phyloP scores from a whole-genome alignment of 2,329 filamentous ascomycete genomes.

The Aspergillus pseudonomiae region DNA sequence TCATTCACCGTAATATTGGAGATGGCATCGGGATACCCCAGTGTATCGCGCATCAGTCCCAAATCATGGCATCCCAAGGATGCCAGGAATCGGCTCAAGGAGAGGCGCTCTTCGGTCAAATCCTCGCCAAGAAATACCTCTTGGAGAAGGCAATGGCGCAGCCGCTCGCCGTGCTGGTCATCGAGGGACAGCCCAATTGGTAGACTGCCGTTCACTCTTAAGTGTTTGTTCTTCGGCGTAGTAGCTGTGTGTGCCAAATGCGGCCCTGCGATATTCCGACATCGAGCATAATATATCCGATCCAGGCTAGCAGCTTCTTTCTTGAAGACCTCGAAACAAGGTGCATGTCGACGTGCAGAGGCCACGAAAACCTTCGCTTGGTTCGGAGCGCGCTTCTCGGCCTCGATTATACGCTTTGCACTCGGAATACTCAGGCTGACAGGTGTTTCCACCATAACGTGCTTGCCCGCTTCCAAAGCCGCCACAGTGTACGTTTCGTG shows the following conservation, averaged over 20 bases:
- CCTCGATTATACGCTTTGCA: conserved; percentile 52
- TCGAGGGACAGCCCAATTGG: background rate
- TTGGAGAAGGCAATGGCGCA: conserved; percentile 20
- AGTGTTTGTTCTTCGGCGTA: conserved; percentile 8
- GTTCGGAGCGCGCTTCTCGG: conserved; percentile 46
- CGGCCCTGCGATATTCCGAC: conserved; percentile 57
- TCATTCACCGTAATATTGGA: conserved; percentile 49
- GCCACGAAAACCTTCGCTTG: conserved; percentile 59
- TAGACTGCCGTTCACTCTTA: background rate
- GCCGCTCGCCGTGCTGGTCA: background rate
- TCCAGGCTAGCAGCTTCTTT: conserved; percentile 56
- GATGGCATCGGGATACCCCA: conserved; percentile 54
- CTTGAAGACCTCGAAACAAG: conserved; percentile 56
- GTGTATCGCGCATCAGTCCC: conserved; percentile 56
- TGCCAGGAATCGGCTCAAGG: conserved; percentile 49
- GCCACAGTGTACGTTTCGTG: conserved; percentile 57
- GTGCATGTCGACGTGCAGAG: conserved; percentile 64
- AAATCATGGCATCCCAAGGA: conserved; percentile 59
- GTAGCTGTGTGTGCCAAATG: conserved; percentile 41
- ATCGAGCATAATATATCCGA: conserved; percentile 59
- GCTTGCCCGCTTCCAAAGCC: conserved; percentile 58
- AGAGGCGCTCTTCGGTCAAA: conserved; percentile 31
- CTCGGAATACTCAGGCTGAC: conserved; percentile 54
- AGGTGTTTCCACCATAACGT: conserved; percentile 64
- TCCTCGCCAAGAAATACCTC: conserved; percentile 34